A percentile compares a stretch with the other conserved stretches of the same genome.
phyloP scores from a whole-genome alignment of 805 yeast genomes.

The Torulaspora gathmanii region DNA sequence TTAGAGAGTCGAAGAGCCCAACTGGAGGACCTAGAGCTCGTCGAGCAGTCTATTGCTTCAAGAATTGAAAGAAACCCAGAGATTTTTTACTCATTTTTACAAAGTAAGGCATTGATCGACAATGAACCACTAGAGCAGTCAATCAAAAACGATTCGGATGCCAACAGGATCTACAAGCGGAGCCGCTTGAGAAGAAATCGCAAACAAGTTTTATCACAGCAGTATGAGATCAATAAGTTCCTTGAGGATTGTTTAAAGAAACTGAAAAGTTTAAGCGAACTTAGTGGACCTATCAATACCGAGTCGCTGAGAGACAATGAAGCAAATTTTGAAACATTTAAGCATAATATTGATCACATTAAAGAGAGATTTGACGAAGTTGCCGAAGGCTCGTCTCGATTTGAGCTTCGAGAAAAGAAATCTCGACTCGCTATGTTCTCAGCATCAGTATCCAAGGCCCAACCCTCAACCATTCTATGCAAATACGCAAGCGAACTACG shows the following conservation, averaged over 20 bases:
- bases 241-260: slow-evolving; percentile 42
- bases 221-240: slow-evolving; percentile 60
- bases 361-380: slow-evolving; percentile 3
- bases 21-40: slow-evolving; percentile 63
- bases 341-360: slow-evolving; percentile 10
- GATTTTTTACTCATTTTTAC: slow-evolving; percentile 38
- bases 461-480: slow-evolving; percentile 40
- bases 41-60: slow-evolving; percentile 61
- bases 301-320: slow-evolving; percentile 31
- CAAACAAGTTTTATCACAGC: slow-evolving; percentile 53
- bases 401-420: slow-evolving; percentile 13
- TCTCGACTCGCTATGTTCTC: slow-evolving; percentile 28
- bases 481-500: slow-evolving; percentile 46
- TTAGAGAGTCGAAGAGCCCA: slow-evolving; percentile 39
- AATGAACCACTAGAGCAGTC: slow-evolving; percentile 9
- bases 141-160: slow-evolving; percentile 21
- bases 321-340: slow-evolving; percentile 31
- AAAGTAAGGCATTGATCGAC: slow-evolving; percentile 4
- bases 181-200: slow-evolving; percentile 41
- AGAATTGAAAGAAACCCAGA: slow-evolving; percentile 61
- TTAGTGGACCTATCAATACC: slow-evolving; percentile 28
- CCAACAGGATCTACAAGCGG: slow-evolving; percentile 32
- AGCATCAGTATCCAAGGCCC: slow-evolving; percentile 9
- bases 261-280: slow-evolving; percentile 21
- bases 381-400: slow-evolving; percentile 28